These are phyloP conservation scores for Paramecium biaurelia DNA, from an alignment of 73 alveolate species.

Conservation along the genomic window DNA sequence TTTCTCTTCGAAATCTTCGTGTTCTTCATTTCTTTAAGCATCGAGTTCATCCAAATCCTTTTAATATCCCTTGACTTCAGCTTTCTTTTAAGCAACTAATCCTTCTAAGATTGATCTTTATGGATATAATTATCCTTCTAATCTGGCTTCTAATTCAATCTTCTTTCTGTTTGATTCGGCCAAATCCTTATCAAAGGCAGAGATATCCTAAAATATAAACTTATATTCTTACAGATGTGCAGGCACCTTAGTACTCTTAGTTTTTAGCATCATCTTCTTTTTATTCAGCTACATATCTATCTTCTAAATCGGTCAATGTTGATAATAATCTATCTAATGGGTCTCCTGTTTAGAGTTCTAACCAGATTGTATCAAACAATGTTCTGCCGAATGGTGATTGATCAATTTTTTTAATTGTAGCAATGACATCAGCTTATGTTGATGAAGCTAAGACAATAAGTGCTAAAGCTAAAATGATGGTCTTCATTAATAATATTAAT, in stretches of 20 bases:
- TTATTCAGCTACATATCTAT: constrained; percentile 49
- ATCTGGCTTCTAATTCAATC: constrained; percentile 39
- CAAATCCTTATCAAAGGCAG: constrained; percentile 39
- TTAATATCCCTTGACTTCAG: constrained; percentile 49
- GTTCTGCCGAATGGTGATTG: constrained; percentile 44
- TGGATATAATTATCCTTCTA: constrained; percentile 46
- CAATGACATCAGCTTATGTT: constrained; percentile 42
- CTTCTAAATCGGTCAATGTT: constrained; percentile 26
- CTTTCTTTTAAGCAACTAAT: background rate
- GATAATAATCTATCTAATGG: constrained; percentile 35
- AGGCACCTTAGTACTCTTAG: constrained; percentile 31
- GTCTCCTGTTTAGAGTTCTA: constrained; percentile 50
- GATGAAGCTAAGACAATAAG: constrained; percentile 10
- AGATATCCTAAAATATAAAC: background rate
- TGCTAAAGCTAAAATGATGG: constrained; percentile 6
- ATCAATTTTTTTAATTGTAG: constrained; percentile 19
- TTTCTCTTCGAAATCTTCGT: constrained; percentile 48
- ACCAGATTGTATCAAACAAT: constrained; percentile 11
- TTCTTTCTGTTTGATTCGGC: constrained; percentile 51
- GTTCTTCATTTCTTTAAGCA: constrained; percentile 33
- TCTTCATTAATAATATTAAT: background rate
- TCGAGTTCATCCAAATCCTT: constrained; percentile 7
- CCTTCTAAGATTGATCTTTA: constrained; percentile 13
- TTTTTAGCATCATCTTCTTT: constrained; percentile 45
- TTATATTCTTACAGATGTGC: background rate